Evolutionary conservation across 768 basidiomycete genomes (phyloP).

Genomic region (Boletus edulis): DNA sequence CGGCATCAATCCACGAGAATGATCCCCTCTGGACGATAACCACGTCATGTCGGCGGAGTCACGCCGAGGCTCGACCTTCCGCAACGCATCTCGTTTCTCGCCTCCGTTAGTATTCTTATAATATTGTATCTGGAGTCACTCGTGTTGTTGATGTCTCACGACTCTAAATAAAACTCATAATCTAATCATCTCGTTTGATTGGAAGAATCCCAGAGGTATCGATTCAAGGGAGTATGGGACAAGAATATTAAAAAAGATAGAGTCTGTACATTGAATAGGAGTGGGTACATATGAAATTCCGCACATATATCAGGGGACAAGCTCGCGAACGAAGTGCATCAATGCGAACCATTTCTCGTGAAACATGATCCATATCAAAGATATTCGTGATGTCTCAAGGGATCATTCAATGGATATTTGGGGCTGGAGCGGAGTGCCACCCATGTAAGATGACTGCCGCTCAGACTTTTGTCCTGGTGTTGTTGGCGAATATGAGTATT

Average conservation of each 20-base stretch:
- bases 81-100: constrained; percentile 3
- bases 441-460: constrained; percentile 44
- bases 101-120: background rate
- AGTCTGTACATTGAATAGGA: constrained; percentile 20
- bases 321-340: background rate
- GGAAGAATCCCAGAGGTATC: background rate
- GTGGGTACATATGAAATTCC: constrained; percentile 9
- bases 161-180: background rate
- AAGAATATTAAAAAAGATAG: constrained; percentile 17
- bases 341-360: background rate
- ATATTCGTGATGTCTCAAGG: background rate
- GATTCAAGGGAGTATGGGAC: constrained; percentile 5
- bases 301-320: background rate
- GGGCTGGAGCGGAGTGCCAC: constrained; percentile 46
- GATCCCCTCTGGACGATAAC: constrained; percentile 16
- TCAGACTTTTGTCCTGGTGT: constrained; percentile 45
- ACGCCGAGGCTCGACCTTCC: constrained; percentile 12
- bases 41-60: constrained; percentile 7
- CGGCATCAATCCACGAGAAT: background rate
- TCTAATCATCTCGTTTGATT: background rate
- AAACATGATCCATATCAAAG: background rate
- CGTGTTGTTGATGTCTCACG: background rate
- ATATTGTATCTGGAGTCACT: background rate
- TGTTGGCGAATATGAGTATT: constrained; percentile 39
- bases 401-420: constrained; percentile 77